These are phyloP conservation scores for Backusella macrospora DNA, from an alignment of 192 early-diverging fungal genomes.

Conservation along the genomic window DNA sequence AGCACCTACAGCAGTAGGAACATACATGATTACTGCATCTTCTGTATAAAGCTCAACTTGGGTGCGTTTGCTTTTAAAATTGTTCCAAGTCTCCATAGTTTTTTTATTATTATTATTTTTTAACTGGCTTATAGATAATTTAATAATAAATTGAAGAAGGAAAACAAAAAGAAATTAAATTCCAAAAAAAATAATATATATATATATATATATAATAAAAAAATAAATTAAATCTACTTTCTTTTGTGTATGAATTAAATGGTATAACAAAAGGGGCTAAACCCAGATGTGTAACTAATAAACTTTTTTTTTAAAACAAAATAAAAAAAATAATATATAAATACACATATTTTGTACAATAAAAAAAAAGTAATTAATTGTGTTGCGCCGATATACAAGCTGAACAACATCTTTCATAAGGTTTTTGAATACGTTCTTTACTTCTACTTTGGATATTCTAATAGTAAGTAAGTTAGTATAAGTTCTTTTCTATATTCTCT, in stretches of 20 bases:
- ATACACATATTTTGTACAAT: background rate
- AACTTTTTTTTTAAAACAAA: background rate
- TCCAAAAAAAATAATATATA: too few relatives aligned
- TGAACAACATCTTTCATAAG: conserved; percentile 3
- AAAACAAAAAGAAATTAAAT: background rate
- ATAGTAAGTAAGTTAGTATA: background rate
- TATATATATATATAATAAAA: background rate
- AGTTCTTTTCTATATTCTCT: background rate
- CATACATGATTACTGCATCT: conserved; percentile 45
- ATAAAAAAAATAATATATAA: background rate
- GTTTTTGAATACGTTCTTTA: background rate
- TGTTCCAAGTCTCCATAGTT: conserved; percentile 23
- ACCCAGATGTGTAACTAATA: background rate
- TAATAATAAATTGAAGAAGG: background rate
- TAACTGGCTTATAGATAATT: too few relatives aligned
- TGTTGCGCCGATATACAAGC: conserved; percentile 2
- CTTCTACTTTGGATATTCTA: background rate
- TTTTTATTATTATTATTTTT: background rate
- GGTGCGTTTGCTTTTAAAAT: conserved; percentile 25
- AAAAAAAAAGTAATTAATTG: background rate
- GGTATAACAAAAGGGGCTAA: background rate
- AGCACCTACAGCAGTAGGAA: conserved; percentile 47
- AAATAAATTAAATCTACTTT: conserved; percentile 5
- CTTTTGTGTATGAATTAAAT: background rate
- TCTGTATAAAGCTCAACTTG: conserved; percentile 28